Evolutionary conservation across 108 stramenopile genomes (phyloP), one percentile per base, ranked within the genome.

Genomic region (Conticribra guillardii): DNA sequence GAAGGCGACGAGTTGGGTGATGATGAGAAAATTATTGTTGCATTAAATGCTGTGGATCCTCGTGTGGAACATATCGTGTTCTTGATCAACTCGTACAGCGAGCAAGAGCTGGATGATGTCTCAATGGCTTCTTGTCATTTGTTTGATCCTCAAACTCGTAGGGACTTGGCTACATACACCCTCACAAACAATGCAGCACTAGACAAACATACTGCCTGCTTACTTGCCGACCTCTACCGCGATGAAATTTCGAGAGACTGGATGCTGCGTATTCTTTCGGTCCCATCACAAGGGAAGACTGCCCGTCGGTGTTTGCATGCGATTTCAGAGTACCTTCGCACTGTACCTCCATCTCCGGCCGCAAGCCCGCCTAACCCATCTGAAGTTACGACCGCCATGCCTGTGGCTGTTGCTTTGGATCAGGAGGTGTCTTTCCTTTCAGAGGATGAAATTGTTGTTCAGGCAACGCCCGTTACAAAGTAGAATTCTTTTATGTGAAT

Each of bases 31-130:
- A 76, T 83, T 22, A 64, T 63, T 16, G 45, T 83, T 60, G 44
- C 45, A 14, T 69, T 83, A 45, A 63, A 64, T 34, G 45, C 54
- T 34, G 70, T 83, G 4, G 63, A 60, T 49, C 52, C 78, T 4
- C 33, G 28, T 23, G 48, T 75, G 0, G 54, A 76, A 34, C 79
- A 80, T 49, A 71, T 83, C 59, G 73, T 67, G 9, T 76, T 83
- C 37, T 57, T 80, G 17, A 76, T 83, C 56, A 83, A 83, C 61
- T 80, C 79, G 26, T 83, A 71, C 50, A 71, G 57, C 47, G 79
- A 73, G 34, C 82, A 83, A 57, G 79, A 83, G 56, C 50, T 83
- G 33, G 79, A 83, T 31, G 82, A 83, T 60, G 69, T 80, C 30
- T 54, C 68, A 2, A 59, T 73, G 54, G 82, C 82, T 34, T 71